Conservation (phyloP, 2,329 filamentous ascomycete genomes). For the Trichocomaceae sp. region DNA sequence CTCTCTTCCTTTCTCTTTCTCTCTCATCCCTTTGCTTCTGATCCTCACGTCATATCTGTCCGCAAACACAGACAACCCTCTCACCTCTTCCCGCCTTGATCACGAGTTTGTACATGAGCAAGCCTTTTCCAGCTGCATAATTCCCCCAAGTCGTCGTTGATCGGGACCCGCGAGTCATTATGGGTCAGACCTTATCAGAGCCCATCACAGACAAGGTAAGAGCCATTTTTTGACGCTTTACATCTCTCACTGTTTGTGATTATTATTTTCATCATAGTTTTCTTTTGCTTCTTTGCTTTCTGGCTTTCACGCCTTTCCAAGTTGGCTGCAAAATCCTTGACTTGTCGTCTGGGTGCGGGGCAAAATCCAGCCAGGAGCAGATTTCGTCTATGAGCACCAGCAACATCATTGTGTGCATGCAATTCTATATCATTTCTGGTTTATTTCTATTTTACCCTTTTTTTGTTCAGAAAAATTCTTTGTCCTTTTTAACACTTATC, state of each 20-base stretch:
- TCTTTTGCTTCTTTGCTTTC: not conserved
- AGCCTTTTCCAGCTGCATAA: conserved; percentile 22
- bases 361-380: conserved; percentile 2
- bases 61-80: too few relatives aligned
- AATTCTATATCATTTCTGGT: not conserved
- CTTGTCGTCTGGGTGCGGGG: conserved; percentile 12
- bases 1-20: too few relatives aligned
- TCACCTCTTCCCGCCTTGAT: not conserved
- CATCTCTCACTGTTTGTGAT: too few relatives aligned
- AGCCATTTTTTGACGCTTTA: conserved; percentile 16
- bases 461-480: not conserved
- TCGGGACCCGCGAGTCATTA: conserved; percentile 43
- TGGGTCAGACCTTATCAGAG: conserved; percentile 99
- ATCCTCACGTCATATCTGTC: not conserved
- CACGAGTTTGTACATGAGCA: conserved; percentile 10
- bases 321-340: conserved; percentile 7
- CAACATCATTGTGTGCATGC: not conserved
- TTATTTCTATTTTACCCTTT: not conserved
- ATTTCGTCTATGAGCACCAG: conserved; percentile 6
- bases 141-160: conserved; percentile 9
- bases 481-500: not conserved
- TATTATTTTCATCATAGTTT: not conserved
- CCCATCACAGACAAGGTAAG: conserved; percentile 98
- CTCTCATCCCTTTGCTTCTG: not conserved
- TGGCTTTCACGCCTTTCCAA: conserved; percentile 15